Conservation (phyloP, 2,329 filamentous ascomycete genomes). For the Knoxdaviesia capensis region DNA sequence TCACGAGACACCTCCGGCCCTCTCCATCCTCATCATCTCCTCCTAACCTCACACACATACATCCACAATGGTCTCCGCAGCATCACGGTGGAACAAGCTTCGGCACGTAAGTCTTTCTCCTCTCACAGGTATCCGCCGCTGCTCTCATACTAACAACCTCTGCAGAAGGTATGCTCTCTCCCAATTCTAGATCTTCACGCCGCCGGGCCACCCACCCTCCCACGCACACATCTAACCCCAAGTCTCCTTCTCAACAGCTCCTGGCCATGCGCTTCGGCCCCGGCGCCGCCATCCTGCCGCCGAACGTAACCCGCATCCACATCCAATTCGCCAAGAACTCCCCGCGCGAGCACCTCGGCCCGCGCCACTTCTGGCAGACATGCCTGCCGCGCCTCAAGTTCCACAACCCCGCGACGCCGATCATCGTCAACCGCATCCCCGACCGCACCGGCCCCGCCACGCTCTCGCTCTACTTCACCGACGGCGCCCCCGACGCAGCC, state of each 20-base stretch:
- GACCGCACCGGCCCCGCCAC: slow-evolving; percentile 34
- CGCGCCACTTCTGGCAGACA: slow-evolving; percentile 70
- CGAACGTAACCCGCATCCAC: slow-evolving; percentile 54
- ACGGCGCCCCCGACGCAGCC: slow-evolving; percentile 10
- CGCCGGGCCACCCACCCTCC: slow-evolving; percentile 6
- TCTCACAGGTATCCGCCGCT: background rate
- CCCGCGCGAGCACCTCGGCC: slow-evolving; percentile 49
- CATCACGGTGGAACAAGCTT: slow-evolving; percentile 45
- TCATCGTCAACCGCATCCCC: slow-evolving; percentile 55
- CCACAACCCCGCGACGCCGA: slow-evolving; percentile 72
- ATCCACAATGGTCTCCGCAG: slow-evolving; percentile 22
- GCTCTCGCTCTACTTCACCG: slow-evolving; percentile 45
- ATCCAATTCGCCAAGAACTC: slow-evolving; percentile 46
- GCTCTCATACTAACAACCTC: slow-evolving; percentile 6
- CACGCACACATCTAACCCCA: slow-evolving; percentile 3
- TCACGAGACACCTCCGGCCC: background rate
- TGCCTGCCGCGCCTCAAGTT: slow-evolving; percentile 78
- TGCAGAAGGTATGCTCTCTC: slow-evolving; percentile 21
- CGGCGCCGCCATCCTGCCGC: slow-evolving; percentile 63
- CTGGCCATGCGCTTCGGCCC: slow-evolving; percentile 59
- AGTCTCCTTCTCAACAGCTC: slow-evolving; percentile 25
- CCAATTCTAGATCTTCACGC: too few species aligned
- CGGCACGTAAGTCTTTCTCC: slow-evolving; percentile 32
- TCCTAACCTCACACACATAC: background rate
- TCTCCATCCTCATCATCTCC: background rate